These are phyloP conservation scores for Endothia cerciana DNA, from an alignment of 2,329 filamentous ascomycete genomes.

Conservation along the genomic window DNA sequence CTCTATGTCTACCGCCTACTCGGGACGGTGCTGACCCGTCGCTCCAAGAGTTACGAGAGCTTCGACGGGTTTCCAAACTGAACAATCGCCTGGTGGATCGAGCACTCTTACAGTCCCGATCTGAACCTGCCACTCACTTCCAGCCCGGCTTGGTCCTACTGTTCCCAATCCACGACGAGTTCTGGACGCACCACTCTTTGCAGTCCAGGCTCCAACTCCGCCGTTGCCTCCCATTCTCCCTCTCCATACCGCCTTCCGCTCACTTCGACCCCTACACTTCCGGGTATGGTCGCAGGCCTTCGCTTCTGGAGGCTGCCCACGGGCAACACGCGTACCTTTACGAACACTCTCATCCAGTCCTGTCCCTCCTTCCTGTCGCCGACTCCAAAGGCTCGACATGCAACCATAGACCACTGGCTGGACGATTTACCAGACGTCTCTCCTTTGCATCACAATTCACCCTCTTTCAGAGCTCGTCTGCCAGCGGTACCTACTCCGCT, in stretches of 20 bases:
- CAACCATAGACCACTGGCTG: conserved; percentile 18
- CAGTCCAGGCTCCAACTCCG: neutral
- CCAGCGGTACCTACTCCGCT: conserved; percentile 7
- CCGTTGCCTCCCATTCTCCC: neutral
- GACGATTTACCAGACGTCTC: conserved; percentile 10
- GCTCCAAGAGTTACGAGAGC: neutral
- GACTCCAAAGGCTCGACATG: neutral
- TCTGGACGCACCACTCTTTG: neutral
- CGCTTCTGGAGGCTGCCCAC: conserved; percentile 12
- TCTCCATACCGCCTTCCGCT: neutral
- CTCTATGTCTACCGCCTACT: neutral
- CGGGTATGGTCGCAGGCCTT: conserved; percentile 1
- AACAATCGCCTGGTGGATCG: neutral
- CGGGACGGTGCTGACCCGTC: neutral
- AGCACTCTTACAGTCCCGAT: neutral
- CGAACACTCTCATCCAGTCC: neutral
- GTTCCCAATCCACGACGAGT: neutral
- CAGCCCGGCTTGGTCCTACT: neutral
- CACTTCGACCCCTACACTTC: neutral
- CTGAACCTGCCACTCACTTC: conserved; percentile 1
- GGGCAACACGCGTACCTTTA: neutral
- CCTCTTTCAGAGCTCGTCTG: neutral
- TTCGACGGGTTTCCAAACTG: neutral
- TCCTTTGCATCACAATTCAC: neutral
- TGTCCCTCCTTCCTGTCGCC: conserved; percentile 4